Evolutionary conservation across 805 yeast species (phyloP), one percentile per base, ranked within the genome.

Genomic region (Ogataea nonfermentans): DNA sequence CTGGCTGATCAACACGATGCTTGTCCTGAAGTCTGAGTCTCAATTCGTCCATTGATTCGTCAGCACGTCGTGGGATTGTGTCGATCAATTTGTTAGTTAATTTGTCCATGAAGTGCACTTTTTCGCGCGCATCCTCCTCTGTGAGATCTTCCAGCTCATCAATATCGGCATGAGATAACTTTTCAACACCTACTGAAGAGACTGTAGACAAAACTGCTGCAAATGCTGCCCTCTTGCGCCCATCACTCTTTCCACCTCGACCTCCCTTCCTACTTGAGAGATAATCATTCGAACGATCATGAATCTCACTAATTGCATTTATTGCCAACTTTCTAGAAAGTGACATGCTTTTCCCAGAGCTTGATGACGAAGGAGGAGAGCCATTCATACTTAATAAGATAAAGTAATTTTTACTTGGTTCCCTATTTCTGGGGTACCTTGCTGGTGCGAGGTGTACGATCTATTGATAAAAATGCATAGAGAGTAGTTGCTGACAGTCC

Each of bases 51-150:
- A 43, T 19, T 3, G 41, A 13, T 20, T 37, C 47, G 32, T 44
- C 46, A 3, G 40, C 24, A 15, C 47, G 14, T 22, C 36, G 39
- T 13, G 46, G 33, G 38, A 46, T 26, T 14, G 42, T 70, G n/a
- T 68, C 59, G 10, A 81, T 53, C 35, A 81, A 51, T 48, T 68
- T 70, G 47, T 78, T 83, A 41, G 81, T 61, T 35, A 81, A 62
- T 22, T 68, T 62, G 53, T 81, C 89, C 40, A 77, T 63, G 52
- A 81, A 81, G 51, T 79, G 84, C 13, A 62, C 65, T 28, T 50
- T 51, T 25, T 64, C 61, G 23, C 48, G 52, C 17, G 32, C 35
- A 16, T 52, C 57, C 11, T 52, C 48, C 26, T 57, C 49, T 19
- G 46, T 35, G n/a, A 46, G 12, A 25, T 10, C 26, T 13, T 41